Base-by-base conservation (phyloP, 192 early-diverging fungal species). In the Coemansia sp. region DNA sequence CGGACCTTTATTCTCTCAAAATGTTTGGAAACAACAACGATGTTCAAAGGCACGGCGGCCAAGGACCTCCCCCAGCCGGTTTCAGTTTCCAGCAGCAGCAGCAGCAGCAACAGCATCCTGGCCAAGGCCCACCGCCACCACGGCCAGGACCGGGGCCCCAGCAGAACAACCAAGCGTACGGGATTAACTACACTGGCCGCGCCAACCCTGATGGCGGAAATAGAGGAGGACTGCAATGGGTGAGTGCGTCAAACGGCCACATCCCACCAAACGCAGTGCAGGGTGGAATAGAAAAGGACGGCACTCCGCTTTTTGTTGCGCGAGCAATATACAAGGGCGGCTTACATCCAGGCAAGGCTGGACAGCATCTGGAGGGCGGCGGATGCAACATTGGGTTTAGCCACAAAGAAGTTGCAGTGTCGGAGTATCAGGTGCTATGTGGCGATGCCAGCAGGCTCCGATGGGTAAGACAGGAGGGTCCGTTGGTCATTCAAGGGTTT, bases 351-450 rank as follows among this genome's bases (percentile, higher is more conserved):
- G 85, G 78, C 57, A 86, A 85, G 59, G 77, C 72, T 26, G 81
- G 72, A 13, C 76, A 72, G 49, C 84, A 85, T 39, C 65, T 85
- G 18, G 72, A 79, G 48, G 60, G 69, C 39, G 81, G 81, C 58
- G 85, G 85, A 10, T 76, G 76, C 56, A 76, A 66, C 49, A 76
- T 91, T 36, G 71, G 84, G 41, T 88, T 77, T 63, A 84, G 80
- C 41, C 83, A 86, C 66, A 87, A 88, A 67, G 87, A 88, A 63
- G 39, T 80, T 15, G 66, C 46, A 8, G 56, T 86, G 22, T 22
- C 61, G 26, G 77, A 84, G 46, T 89, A 86, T 68, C 81, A 88
- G 67, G 82, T 90, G 3, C 78, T 90, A 54, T 85, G 86, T 65
- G 89, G 89, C 37, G 79, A 81, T 48, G 84, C 86, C 13, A 84